A percentile compares a stretch with the other conserved stretches of the same genome.
phyloP scores from a whole-genome alignment of 2,329 filamentous ascomycete genomes.

The Exophiala viscosa region DNA sequence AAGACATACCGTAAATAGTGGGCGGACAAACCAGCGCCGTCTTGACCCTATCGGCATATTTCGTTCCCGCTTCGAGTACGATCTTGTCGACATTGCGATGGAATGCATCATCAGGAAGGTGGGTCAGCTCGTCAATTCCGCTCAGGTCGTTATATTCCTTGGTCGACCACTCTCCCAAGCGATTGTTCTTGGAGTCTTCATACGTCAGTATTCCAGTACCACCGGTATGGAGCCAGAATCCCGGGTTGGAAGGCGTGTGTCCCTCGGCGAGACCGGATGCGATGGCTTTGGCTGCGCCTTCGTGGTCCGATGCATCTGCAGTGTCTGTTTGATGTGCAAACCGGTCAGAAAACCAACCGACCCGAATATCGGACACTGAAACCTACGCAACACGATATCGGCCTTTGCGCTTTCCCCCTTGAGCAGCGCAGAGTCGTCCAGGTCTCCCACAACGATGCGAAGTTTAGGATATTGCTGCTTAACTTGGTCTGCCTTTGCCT shows the following conservation, averaged over 20 bases:
- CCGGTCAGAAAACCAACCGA: not conserved
- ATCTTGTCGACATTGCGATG: slow-evolving; percentile 68
- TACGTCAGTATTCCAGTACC: slow-evolving; percentile 43
- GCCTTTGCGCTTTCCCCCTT: slow-evolving; percentile 44
- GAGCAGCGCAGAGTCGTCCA: slow-evolving; percentile 39
- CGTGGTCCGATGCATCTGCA: slow-evolving; percentile 40
- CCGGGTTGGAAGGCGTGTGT: slow-evolving; percentile 32
- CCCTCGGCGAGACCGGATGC: slow-evolving; percentile 32
- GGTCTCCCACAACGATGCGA: slow-evolving; percentile 40
- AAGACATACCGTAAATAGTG: slow-evolving; percentile 54
- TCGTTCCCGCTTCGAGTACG: slow-evolving; percentile 50
- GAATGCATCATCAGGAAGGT: slow-evolving; percentile 43
- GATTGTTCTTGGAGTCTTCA: slow-evolving; percentile 37
- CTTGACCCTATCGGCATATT: slow-evolving; percentile 48
- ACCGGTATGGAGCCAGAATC: slow-evolving; percentile 44
- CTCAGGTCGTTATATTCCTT: slow-evolving; percentile 47
- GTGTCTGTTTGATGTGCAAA: slow-evolving; percentile 13
- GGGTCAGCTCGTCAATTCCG: slow-evolving; percentile 39
- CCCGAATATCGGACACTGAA: slow-evolving; percentile 11
- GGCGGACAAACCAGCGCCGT: slow-evolving; percentile 63
- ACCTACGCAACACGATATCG: slow-evolving; percentile 45
- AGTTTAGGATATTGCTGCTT: slow-evolving; percentile 39
- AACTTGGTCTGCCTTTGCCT: slow-evolving; percentile 40
- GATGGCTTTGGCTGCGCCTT: slow-evolving; percentile 40
- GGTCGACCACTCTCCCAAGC: slow-evolving; percentile 38